Evolutionary conservation across 169 alveolate genomes (phyloP), one percentile per base, ranked within the genome.

Genomic region (Eimeria zaria): DNA sequence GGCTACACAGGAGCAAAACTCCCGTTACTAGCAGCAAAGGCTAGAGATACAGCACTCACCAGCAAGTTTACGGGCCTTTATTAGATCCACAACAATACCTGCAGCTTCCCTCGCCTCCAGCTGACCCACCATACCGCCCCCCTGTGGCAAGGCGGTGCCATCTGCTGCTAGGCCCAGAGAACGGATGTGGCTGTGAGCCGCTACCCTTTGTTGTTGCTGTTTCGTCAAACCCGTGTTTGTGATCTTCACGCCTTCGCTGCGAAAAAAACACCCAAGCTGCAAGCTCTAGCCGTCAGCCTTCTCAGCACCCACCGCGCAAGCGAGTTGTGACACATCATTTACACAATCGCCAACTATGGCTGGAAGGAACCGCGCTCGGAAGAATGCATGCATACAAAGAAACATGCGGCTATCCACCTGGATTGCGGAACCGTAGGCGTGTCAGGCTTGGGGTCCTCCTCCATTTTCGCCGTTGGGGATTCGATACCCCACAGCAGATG

Each of bases 21-120:
- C 20, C 87, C 4, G 62, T 41, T 24, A 41, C 24, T 9, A 69
- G 11, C 24, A 69, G 51, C 27, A 20, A 53, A 53, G 11, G 27
- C 51, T 6, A 30, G 22, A 5, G 14, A 3, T 0, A 16, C 14
- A 27, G 33, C 53, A 93, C 95, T 92, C 55, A 89, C 98, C 98
- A n/a, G 97, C 97, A 99, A 99, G 98, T 97, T 99, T 99, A 97
- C 99, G 99, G 33, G 99, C 96, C 96, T 98, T 99, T 96, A 99
- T 99, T 97, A 99, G 97, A 91, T 99, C 99, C 41, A 99, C 99
- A 24, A 99, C 99, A 76, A 99, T 97, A 87, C 99, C 99, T 5
- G 99, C 99, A 8, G 99, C 99, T 98, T 99, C 99, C 95, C 99
- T 97, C 33, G 99, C 99, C 97, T 99, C 98, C 98, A 98, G 99